Percentiles rank a stretch among this genome's conserved stretches.
Conservation (phyloP, 2,329 filamentous ascomycete species). For the Claviceps fusiformis region DNA sequence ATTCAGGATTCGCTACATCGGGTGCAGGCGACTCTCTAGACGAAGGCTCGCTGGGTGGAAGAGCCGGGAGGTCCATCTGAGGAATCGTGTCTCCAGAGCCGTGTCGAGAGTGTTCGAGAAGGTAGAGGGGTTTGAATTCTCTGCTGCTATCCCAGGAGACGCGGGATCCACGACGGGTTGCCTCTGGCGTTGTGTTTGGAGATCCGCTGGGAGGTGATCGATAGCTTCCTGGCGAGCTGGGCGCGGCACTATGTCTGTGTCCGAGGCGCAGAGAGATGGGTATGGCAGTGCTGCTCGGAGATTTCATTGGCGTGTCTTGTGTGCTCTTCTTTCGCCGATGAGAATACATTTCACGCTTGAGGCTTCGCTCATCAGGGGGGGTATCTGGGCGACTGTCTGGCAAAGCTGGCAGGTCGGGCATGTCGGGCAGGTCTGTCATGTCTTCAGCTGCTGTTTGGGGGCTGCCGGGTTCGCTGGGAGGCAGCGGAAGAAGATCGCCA, state of each 20-base stretch:
- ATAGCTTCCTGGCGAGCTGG: slow-evolving; percentile 26
- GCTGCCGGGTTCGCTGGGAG: slow-evolving; percentile 43
- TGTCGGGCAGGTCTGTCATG: slow-evolving; percentile 35
- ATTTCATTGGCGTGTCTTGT: slow-evolving; percentile 33
- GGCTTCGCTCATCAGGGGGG: slow-evolving; percentile 33
- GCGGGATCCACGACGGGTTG: slow-evolving; percentile 28
- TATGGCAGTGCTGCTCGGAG: slow-evolving; percentile 43
- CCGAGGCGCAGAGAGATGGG: slow-evolving; percentile 42
- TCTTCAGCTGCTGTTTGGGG: slow-evolving; percentile 25
- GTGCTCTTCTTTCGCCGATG: slow-evolving; percentile 36
- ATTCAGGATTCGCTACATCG: slow-evolving; percentile 14
- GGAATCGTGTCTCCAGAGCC: slow-evolving; percentile 21
- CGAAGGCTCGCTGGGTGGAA: slow-evolving; percentile 27
- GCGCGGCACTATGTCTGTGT: slow-evolving; percentile 24
- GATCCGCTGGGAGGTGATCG: slow-evolving; percentile 26
- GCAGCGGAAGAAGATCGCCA: slow-evolving; percentile 50
- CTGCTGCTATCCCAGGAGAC: slow-evolving; percentile 49
- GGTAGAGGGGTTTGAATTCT: slow-evolving; percentile 70
- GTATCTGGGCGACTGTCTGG: slow-evolving; percentile 48
- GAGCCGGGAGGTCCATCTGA: slow-evolving; percentile 29
- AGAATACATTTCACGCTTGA: slow-evolving; percentile 24
- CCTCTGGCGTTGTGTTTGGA: slow-evolving; percentile 21
- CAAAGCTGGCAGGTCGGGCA: slow-evolving; percentile 41
- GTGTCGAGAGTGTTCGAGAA: slow-evolving; percentile 52
- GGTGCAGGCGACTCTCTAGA: slow-evolving; percentile 22